phyloP scores from a whole-genome alignment of 1,139 yeast species.

The Zygosaccharomyces sapae region DNA sequence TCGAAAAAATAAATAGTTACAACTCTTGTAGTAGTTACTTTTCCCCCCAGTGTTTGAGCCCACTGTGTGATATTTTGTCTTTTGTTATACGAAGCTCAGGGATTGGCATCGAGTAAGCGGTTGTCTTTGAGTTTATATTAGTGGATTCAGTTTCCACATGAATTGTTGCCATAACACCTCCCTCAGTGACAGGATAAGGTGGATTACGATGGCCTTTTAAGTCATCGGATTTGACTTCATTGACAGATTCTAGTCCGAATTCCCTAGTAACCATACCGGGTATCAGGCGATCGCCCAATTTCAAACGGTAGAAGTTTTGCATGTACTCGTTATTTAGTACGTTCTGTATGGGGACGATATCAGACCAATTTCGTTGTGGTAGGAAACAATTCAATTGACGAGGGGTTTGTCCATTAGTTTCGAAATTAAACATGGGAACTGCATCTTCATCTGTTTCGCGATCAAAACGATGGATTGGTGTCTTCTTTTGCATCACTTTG shows the following conservation, averaged over 20 bases:
- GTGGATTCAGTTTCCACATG: slow-evolving; percentile 64
- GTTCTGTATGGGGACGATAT: slow-evolving; percentile 44
- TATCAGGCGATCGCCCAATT: slow-evolving; percentile 30
- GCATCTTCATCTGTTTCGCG: slow-evolving; percentile 70
- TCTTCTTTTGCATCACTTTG: slow-evolving; percentile 56
- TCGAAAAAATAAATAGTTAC: background rate
- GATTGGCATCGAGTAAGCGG: slow-evolving; percentile 63
- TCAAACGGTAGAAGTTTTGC: slow-evolving; percentile 20
- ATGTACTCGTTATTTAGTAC: slow-evolving; percentile 28
- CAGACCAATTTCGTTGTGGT: slow-evolving; percentile 78
- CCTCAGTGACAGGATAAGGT: slow-evolving; percentile 50
- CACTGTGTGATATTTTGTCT: slow-evolving; percentile 20
- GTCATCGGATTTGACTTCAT: slow-evolving; percentile 18
- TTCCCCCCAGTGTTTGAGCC: slow-evolving; percentile 23
- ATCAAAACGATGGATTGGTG: slow-evolving; percentile 64
- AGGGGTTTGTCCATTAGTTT: slow-evolving; percentile 50
- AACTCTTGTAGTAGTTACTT: slow-evolving; percentile 2
- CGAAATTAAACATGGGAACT: slow-evolving; percentile 61
- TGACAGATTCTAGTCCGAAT: slow-evolving; percentile 13
- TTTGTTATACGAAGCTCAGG: slow-evolving; percentile 47
- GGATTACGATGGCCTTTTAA: slow-evolving; percentile 26
- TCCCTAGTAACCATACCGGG: slow-evolving; percentile 32
- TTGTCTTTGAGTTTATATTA: slow-evolving; percentile 51
- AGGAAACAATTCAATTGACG: slow-evolving; percentile 59
- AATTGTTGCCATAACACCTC: slow-evolving; percentile 62